Conservation (phyloP, 2,329 filamentous ascomycete genomes). For the Aspergillus persii region DNA sequence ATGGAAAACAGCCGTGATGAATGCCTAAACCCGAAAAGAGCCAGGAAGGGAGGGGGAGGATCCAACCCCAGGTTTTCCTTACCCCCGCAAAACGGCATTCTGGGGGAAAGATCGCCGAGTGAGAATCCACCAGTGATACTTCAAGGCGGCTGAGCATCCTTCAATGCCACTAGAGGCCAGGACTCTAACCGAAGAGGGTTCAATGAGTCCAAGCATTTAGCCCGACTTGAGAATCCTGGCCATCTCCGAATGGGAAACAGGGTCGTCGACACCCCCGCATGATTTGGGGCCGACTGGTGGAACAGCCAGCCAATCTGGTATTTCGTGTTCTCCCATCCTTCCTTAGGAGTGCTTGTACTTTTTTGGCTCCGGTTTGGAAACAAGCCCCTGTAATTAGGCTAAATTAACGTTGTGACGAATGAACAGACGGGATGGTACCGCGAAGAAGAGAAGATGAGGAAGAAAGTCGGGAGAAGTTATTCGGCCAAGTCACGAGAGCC, state of each 20-base stretch:
- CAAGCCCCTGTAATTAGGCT: neutral
- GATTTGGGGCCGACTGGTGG: too few species aligned
- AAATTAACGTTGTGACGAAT: neutral
- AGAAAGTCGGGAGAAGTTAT: too few species aligned
- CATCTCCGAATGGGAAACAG: neutral
- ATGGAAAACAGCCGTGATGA: neutral
- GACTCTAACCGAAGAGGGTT: neutral
- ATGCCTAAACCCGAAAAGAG: neutral
- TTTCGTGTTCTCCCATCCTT: neutral
- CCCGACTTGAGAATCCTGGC: neutral
- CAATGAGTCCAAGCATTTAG: neutral
- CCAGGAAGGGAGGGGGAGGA: neutral
- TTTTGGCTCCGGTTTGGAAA: neutral
- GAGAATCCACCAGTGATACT: slow-evolving; percentile 14
- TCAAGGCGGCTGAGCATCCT: slow-evolving; percentile 1
- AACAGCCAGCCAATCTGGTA: neutral
- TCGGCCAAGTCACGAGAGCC: neutral
- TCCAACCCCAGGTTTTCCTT: slow-evolving; percentile 7
- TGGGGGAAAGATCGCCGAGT: slow-evolving; percentile 16
- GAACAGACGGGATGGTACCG: too few species aligned
- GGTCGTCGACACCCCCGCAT: neutral
- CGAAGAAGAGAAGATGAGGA: neutral
- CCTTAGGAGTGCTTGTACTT: too few species aligned
- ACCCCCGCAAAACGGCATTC: slow-evolving; percentile 7
- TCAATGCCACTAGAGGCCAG: neutral